These are phyloP conservation scores for Neonectria ditissima DNA, from an alignment of 2,329 filamentous ascomycete genomes.

Conservation along the genomic window DNA sequence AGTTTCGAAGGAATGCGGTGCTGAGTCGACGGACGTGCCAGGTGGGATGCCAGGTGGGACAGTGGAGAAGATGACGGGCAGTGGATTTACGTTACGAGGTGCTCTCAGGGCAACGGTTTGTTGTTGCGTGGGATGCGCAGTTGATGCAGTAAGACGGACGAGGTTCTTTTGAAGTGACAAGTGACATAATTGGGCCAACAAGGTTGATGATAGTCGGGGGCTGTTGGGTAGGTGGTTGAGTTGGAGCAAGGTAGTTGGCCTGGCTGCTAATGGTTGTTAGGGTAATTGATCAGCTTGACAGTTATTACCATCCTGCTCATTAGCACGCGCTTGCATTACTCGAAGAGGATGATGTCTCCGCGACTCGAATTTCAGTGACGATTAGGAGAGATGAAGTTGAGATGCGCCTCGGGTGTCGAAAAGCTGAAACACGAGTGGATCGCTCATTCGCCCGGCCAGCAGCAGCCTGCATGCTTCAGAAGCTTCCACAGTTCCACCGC, in stretches of 20 bases:
- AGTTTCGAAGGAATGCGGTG: background rate
- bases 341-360: background rate
- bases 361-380: background rate
- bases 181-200: background rate
- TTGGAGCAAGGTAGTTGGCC: background rate
- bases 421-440: background rate
- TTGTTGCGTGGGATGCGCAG: background rate
- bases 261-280: background rate
- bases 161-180: background rate
- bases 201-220: background rate
- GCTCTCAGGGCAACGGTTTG: background rate
- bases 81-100: background rate
- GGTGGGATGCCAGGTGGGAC: background rate
- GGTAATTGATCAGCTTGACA: background rate
- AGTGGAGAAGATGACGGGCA: background rate
- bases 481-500: background rate
- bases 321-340: background rate
- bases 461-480: background rate
- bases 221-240: too few species aligned
- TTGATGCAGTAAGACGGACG: background rate
- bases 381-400: background rate
- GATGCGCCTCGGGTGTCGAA: background rate
- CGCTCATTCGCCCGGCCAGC: background rate
- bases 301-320: background rate
- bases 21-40: background rate